phyloP scores from a whole-genome alignment of 768 basidiomycete genomes.

The Russula emetica region DNA sequence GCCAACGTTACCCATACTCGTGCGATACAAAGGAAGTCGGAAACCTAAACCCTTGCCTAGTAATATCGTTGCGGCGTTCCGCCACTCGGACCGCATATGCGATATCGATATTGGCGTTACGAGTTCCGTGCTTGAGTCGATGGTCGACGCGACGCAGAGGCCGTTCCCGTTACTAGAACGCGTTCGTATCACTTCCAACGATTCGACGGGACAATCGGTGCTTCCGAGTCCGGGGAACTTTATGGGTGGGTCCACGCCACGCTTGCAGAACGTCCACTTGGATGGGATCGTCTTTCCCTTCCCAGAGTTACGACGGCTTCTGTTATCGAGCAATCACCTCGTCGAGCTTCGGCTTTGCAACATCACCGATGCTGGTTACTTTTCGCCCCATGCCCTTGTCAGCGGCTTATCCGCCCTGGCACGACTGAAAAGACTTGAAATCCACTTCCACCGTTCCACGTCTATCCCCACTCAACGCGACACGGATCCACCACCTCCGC shows the following conservation, averaged over 20 bases:
- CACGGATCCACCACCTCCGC: neutral
- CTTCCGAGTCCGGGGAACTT: neutral
- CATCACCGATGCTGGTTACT: neutral
- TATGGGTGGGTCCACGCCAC: slow-evolving; percentile 3
- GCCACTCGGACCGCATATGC: neutral
- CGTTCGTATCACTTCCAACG: slow-evolving; percentile 30
- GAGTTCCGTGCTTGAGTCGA: slow-evolving; percentile 18
- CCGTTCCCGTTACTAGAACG: slow-evolving; percentile 24
- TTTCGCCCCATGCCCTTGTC: neutral
- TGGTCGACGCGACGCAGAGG: slow-evolving; percentile 33
- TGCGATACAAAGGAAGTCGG: neutral
- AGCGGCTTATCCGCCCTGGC: neutral
- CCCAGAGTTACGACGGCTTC: neutral
- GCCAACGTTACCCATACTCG: neutral
- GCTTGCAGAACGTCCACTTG: neutral
- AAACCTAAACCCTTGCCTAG: neutral
- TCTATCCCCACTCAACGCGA: neutral
- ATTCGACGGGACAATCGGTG: slow-evolving; percentile 38
- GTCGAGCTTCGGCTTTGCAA: neutral
- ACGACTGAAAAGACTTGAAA: neutral
- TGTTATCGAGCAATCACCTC: neutral
- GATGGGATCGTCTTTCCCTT: neutral
- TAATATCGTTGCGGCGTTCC: neutral
- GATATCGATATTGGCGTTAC: neutral
- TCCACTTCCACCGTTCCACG: neutral